Evolutionary conservation across 2,329 filamentous ascomycete species (phyloP), one percentile per base, ranked within the genome.

Genomic region (Stenocarpella maydis): DNA sequence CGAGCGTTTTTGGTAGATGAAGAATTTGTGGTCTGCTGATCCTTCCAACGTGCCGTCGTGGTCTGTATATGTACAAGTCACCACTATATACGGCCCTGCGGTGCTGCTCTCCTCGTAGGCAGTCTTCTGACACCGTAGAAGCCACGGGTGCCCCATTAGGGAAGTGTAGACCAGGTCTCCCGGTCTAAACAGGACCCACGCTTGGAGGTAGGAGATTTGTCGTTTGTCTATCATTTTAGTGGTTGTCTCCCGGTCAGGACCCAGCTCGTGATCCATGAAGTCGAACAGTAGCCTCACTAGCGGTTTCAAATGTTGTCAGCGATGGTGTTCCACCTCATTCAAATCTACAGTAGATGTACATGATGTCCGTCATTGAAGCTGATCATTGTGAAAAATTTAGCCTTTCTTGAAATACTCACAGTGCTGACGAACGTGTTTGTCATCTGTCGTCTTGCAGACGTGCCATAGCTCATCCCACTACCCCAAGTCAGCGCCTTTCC

Each of bases 381-480:
- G 4, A 34, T 34, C 31, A 34, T 9, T 4, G 31, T 34, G 31
- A 34, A 34, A 4, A 34, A 34, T 4, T 4, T 34, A n/a, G n/a
- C 31, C 9, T 5, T 53, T 21, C 7, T 14, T 37, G 1, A 8
- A 21, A 2, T 24, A 55, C 52, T 55, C n/a, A 55, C 52, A 39
- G 52, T 55, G 52, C 14, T 55, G 52, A 24, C 52, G 52, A 39
- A 39, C 19, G 12, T 55, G 12, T 37, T 24, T 55, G 34, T 55
- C 52, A 24, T 55, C 52, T 17, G 52, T 55, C 15, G n/a, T 24
- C 9, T 39, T 37, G 14, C 31, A 37, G 12, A 39, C 6, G 3
- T 55, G n/a, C 12, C 39, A 31, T 24, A 55, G 34, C n/a, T 55
- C 52, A 39, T 55, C 34, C 52, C 52, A 55, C 52, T 55, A n/a